Base-by-base conservation (phyloP, 805 yeast genomes). In the Clavispora fructus region DNA sequence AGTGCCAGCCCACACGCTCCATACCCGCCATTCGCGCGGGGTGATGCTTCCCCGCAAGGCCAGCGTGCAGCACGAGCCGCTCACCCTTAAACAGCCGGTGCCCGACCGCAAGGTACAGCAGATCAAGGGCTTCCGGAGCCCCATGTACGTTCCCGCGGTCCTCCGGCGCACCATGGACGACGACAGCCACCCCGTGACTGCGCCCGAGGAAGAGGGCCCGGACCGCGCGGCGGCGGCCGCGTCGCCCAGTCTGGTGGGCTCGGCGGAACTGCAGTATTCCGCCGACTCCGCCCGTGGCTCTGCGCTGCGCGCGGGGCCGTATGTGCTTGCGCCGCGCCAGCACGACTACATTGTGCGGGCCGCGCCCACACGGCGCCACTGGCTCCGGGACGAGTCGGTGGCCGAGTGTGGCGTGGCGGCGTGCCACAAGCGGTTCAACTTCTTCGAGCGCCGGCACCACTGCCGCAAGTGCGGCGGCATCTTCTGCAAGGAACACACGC, bases 141-240 rank as follows among this genome's bases (percentile, higher is more conserved):
- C 97, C 9, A 70, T 91, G 70, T 91, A 89, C 58, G 74, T 86
- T 0, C 98, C 98, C 0, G 97, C 97, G 0, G 98, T 91, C 10
- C 71, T 91, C 43, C 57, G 77, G 26, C 76, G 54, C 87, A 54
- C 73, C 47, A 33, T 50, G 11, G 58, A 50, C 26, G 57, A 46
- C 16, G 52, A 47, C 23, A 5, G 23, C 13, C 37, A 7, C 25
- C 25, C 25, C 13, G 7, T 3, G 11, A 11, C 38, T 6, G 47
- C 30, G 10, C 39, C 14, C n/a, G 39, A 28, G 11, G 45, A 28
- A 16, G 49, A 39, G 33, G 19, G 37, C 38, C 35, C 38, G 25
- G 16, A 26, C 12, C 7, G 35, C n/a, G 28, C 8, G 11, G 31
- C 10, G 12, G 32, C 30, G 13, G 10, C 31, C 1, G 41, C 31